Conservation (phyloP, 208 protist genomes). For the Trypanosoma theileri region DNA sequence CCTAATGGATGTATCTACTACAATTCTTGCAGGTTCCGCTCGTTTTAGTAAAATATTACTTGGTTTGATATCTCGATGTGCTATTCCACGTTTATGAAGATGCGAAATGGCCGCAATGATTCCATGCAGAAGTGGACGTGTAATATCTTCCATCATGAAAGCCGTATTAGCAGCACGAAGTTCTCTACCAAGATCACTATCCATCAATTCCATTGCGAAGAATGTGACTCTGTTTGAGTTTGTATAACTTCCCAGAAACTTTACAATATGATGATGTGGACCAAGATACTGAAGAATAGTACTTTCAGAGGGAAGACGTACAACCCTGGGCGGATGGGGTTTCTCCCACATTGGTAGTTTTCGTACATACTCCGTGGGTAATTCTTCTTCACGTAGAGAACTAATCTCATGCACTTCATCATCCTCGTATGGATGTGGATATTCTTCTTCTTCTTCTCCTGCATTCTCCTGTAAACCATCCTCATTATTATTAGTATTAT, state of each 20-base stretch:
- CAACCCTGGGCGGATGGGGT: neutral
- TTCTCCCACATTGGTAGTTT: neutral
- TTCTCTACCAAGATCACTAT: conserved; percentile 72
- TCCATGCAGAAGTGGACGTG: conserved; percentile 39
- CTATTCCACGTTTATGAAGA: conserved; percentile 59
- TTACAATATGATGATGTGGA: conserved; percentile 69
- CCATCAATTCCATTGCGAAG: conserved; percentile 81
- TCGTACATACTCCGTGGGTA: neutral
- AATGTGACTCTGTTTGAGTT: conserved; percentile 43
- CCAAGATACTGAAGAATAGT: conserved; percentile 51
- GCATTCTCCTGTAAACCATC: neutral
- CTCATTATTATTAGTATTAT: neutral
- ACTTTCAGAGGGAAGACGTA: conserved; percentile 31
- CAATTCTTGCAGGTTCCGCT: neutral
- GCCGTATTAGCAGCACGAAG: conserved; percentile 43
- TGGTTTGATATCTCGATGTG: conserved; percentile 83
- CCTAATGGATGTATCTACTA: neutral
- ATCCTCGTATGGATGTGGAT: neutral
- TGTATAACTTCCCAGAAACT: conserved; percentile 50
- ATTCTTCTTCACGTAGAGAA: neutral
- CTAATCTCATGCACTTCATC: neutral
- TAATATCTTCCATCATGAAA: conserved; percentile 45
- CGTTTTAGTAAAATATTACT: conserved; percentile 75
- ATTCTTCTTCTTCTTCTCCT: neutral
- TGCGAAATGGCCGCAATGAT: conserved; percentile 54